Percentiles rank a stretch among this genome's conserved stretches.
phyloP scores from a whole-genome alignment of 257 asterid species.

The Datura wrightii region DNA sequence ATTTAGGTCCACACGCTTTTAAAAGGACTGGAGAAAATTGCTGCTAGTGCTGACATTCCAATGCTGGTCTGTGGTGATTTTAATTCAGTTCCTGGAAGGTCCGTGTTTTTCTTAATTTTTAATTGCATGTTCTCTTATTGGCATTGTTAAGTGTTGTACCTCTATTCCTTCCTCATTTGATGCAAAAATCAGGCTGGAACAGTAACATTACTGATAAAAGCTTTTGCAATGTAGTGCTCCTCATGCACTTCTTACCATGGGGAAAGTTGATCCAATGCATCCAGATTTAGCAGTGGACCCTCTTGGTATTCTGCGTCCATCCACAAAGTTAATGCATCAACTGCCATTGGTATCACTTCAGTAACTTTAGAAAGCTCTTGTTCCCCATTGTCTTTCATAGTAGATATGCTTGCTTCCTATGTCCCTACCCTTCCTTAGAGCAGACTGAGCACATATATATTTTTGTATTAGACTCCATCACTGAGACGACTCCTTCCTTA shows the following conservation, averaged over 20 bases:
- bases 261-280: constrained; percentile 89
- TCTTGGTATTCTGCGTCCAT: constrained; percentile 81
- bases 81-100: constrained; percentile 96
- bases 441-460: too few relatives aligned
- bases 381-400: not conserved
- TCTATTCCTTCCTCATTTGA: constrained; percentile 26
- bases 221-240: constrained; percentile 72
- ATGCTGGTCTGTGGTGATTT: constrained; percentile 99
- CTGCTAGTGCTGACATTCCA: constrained; percentile 90
- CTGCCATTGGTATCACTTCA: constrained; percentile 76
- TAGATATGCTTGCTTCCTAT: constrained; percentile 23
- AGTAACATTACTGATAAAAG: constrained; percentile 21
- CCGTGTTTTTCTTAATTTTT: constrained; percentile 28
- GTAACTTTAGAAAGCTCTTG: constrained; percentile 15
- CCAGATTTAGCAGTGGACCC: constrained; percentile 86
- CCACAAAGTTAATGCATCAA: constrained; percentile 70
- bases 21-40: constrained; percentile 97
- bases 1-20: constrained; percentile 84
- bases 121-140: constrained; percentile 11
- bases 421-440: not conserved
- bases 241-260: constrained; percentile 94
- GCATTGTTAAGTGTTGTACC: not conserved
- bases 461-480: too few relatives aligned
- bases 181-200: constrained; percentile 2
- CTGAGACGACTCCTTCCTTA: too few relatives aligned